Evolutionary conservation across 2,329 filamentous ascomycete species (phyloP).

Genomic region (Neofusicoccum umdonicola): DNA sequence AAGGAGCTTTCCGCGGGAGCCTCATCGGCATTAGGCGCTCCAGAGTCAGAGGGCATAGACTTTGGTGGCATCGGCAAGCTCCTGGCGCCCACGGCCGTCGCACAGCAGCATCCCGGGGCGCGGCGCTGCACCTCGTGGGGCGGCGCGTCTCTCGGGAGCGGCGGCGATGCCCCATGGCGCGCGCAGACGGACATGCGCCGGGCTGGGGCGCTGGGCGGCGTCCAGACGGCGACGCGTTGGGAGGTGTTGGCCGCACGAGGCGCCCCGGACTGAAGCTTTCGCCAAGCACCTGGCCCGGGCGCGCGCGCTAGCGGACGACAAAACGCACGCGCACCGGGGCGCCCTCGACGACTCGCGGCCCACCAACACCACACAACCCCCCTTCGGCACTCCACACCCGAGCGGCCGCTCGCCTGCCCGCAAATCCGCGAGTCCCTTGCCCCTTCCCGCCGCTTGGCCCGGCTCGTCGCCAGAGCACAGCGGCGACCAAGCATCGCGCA

Average conservation of each 20-base stretch:
- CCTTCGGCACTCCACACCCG: slow-evolving; percentile 13
- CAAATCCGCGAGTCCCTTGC: not conserved
- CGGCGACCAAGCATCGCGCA: not conserved
- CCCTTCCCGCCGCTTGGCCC: slow-evolving; percentile 2
- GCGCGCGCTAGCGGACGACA: not conserved
- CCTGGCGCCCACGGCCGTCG: not conserved
- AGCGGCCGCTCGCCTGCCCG: not conserved
- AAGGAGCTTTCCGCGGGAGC: not conserved
- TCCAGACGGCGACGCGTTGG: no score
- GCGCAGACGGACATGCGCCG: not conserved
- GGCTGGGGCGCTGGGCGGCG: not conserved
- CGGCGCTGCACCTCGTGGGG: no score
- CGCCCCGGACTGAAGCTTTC: slow-evolving; percentile 2
- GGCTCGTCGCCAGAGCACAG: not conserved
- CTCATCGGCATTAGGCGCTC: not conserved
- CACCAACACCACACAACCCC: not conserved
- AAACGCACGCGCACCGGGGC: not conserved
- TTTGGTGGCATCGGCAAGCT: not conserved
- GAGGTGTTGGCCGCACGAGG: not conserved
- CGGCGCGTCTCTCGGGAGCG: not conserved
- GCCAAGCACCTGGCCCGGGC: slow-evolving; percentile 6
- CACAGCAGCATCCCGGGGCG: not conserved
- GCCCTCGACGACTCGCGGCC: not conserved
- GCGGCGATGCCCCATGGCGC: no score
- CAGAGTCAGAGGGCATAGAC: not conserved